phyloP scores from a whole-genome alignment of 2,329 filamentous ascomycete genomes.

The Fusarium sp. region DNA sequence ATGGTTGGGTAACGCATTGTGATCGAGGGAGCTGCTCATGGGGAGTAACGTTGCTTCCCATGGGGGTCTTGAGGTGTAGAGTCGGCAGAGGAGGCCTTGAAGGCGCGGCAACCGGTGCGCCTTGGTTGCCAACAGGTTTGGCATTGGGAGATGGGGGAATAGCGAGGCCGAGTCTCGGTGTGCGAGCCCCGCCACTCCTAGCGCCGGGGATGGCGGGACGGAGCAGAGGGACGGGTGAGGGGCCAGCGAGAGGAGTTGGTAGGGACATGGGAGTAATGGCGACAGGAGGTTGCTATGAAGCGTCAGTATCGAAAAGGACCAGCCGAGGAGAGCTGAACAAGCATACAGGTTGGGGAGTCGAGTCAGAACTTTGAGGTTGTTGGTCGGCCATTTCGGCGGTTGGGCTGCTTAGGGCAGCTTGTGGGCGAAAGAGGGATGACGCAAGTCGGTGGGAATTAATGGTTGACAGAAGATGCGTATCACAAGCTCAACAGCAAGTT shows the following conservation, averaged over 20 bases:
- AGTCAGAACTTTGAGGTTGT: conserved; percentile 37
- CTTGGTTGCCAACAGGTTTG: conserved; percentile 75
- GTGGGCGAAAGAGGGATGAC: background rate
- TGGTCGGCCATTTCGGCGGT: conserved; percentile 42
- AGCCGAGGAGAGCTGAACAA: background rate
- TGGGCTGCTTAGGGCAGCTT: conserved; percentile 28
- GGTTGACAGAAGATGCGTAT: background rate
- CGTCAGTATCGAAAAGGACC: conserved; percentile 29
- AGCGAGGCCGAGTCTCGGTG: conserved; percentile 85
- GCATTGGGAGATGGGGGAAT: conserved; percentile 89
- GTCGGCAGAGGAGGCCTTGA: conserved; percentile 74
- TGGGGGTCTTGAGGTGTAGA: conserved; percentile 87
- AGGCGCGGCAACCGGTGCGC: conserved; percentile 50
- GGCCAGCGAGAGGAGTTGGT: conserved; percentile 55
- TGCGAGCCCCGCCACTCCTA: conserved; percentile 71
- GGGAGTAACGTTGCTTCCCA: conserved; percentile 81
- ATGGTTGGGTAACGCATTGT: conserved; percentile 67
- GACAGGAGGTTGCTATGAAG: conserved; percentile 35
- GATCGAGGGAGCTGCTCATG: conserved; percentile 72
- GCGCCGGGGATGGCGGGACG: conserved; percentile 84
- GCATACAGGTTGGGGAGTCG: conserved; percentile 41
- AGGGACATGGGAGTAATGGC: conserved; percentile 44
- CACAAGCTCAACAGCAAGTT: background rate
- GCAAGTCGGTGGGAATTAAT: background rate
- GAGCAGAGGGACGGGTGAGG: conserved; percentile 80